Base-by-base conservation (phyloP, 2,329 filamentous ascomycete genomes). In the Apiospora marii region DNA sequence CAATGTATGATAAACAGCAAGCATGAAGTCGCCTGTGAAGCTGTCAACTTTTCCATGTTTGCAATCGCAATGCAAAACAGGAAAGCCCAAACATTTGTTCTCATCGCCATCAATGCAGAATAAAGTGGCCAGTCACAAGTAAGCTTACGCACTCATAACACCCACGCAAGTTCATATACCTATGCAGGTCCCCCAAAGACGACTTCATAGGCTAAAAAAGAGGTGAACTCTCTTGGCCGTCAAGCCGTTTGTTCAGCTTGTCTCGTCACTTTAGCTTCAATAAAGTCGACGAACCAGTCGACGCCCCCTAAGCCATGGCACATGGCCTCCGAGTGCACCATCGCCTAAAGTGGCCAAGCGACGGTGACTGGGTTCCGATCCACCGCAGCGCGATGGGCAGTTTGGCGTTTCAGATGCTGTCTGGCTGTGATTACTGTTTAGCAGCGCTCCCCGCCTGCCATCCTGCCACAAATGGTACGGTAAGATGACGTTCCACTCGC, bases 401-500 rank as follows among this genome's bases (percentile, higher is more conserved):
- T 41, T 64, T 64, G 19, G 58, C 34, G 58, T 64, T 64, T 64
- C 58, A 41, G 58, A 64, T 64, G 22, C 7, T 41, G 30, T 30
- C 53, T 61, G 53, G 53, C 3, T 34, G 53, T 37, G 58, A 64
- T 64, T 64, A 64, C 58, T 64, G 58, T 41, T 64, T n/a, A 30
- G 27, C 34, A 64, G 4, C 34, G 19, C 30, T 13, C 34, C 30
- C 58, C 34, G 8, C 30, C 58, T n/a, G 49, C 49, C 51, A 58
- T 19, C 30, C 53, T 27, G 53, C 30, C 30, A 61, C 30, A 1
- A 34, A 61, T 61, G 53, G 53, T 19, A 61, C 53, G 58, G 58
- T 64, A 41, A 64, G 58, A 64, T 64, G 58, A 64, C 58, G 58
- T 64, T 19, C 58, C 58, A 64, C 58, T 64, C 30, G 22, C 34